These are phyloP conservation scores for Metarhizium guizhouense DNA, from an alignment of 2,329 filamentous ascomycete genomes.

Conservation along the genomic window DNA sequence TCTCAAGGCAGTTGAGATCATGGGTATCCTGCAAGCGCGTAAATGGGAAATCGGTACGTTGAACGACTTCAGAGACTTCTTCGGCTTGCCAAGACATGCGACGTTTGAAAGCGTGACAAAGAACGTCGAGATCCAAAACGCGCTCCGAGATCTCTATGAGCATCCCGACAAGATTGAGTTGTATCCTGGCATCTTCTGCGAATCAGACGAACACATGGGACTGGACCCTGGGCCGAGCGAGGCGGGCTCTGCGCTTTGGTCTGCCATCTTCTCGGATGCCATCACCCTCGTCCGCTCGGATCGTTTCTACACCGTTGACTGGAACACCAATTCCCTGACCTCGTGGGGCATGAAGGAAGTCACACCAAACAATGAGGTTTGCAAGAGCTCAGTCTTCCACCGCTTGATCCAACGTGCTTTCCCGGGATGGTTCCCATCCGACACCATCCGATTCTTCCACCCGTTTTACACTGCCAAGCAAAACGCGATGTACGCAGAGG, in stretches of 20 bases:
- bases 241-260: conserved; percentile 46
- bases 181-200: conserved; percentile 51
- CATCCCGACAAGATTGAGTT: conserved; percentile 54
- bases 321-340: conserved; percentile 29
- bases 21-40: conserved; percentile 50
- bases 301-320: conserved; percentile 50
- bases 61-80: conserved; percentile 56
- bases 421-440: conserved; percentile 12
- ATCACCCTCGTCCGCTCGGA: conserved; percentile 62
- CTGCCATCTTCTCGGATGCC: conserved; percentile 59
- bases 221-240: conserved; percentile 59
- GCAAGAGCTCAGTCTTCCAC: conserved; percentile 15
- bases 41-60: conserved; percentile 49
- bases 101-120: conserved; percentile 34
- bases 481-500: no score
- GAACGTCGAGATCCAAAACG: conserved; percentile 29
- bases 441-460: background rate
- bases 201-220: conserved; percentile 24
- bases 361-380: conserved; percentile 10
- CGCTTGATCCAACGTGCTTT: conserved; percentile 14
- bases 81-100: conserved; percentile 43
- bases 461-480: no score
- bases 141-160: conserved; percentile 37
- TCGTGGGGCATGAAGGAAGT: conserved; percentile 12
- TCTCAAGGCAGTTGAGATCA: conserved; percentile 47